phyloP scores from a whole-genome alignment of 2,329 filamentous ascomycete genomes.

The Furcasterigmium furcatum region DNA sequence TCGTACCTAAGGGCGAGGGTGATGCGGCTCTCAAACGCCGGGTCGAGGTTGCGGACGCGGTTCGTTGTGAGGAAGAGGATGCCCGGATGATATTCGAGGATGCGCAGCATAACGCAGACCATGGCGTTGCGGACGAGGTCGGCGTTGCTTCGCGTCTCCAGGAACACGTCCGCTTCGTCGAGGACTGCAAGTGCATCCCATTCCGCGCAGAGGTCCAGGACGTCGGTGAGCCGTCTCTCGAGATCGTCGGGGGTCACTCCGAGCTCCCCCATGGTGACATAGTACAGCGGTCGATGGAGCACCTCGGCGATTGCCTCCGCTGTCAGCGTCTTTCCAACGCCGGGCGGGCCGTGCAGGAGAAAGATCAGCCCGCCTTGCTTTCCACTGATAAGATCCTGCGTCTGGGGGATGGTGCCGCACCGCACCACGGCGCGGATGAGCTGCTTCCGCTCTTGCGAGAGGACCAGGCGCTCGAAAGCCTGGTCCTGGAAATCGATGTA shows the following conservation, averaged over 20 bases:
- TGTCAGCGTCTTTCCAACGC: conserved; percentile 48
- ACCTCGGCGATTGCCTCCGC: conserved; percentile 48
- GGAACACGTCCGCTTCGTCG: conserved; percentile 82
- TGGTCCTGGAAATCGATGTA: conserved; percentile 7
- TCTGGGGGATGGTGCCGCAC: background rate
- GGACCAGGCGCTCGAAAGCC: conserved; percentile 4
- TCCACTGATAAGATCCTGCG: background rate
- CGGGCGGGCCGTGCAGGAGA: conserved; percentile 43
- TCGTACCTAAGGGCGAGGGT: conserved; percentile 79
- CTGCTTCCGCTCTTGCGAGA: conserved; percentile 1
- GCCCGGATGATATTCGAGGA: conserved; percentile 48
- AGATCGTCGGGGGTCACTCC: conserved; percentile 63
- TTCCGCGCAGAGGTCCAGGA: conserved; percentile 76
- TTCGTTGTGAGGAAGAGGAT: conserved; percentile 50
- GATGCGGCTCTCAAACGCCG: conserved; percentile 85
- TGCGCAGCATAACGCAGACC: conserved; percentile 62
- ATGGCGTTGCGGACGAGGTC: conserved; percentile 83
- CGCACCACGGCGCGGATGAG: conserved; percentile 1
- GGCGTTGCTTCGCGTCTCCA: conserved; percentile 78
- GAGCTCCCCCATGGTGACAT: conserved; percentile 63
- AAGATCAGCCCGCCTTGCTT: conserved; percentile 39
- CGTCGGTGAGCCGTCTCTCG: conserved; percentile 70
- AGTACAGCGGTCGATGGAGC: conserved; percentile 45
- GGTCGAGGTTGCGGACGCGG: conserved; percentile 70
- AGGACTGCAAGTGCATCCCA: conserved; percentile 85